Base-by-base conservation (phyloP, 164 flowering plant species). In the Akebia trifoliata region DNA sequence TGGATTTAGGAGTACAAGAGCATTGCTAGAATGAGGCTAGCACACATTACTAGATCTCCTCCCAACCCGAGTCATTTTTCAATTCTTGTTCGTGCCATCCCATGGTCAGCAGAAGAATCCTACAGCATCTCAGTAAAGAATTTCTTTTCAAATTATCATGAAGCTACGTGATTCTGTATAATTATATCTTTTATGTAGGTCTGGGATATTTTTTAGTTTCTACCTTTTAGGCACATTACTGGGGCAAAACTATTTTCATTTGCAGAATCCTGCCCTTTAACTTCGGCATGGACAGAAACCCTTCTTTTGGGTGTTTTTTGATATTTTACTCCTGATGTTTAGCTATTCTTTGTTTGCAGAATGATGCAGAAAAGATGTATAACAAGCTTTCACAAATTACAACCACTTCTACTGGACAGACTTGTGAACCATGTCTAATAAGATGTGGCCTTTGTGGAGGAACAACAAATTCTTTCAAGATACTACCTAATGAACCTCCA, bases 21-120 rank as follows among this genome's bases (percentile, higher is more conserved):
- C 69, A 81, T 93, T 39, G 61, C 83, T 29, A 76, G 64, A 39
- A 72, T 83, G 90, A 84, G 97, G 72, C 72, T 90, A 36, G 72
- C 69, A 12, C 64, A 90, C 58, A 67, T 93, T 35, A 45, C 81
- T 31, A 63, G 56, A 50, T 78, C 86, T 65, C 65, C 80, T 60
- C 66, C 76, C 31, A 76, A 75, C 35, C 85, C 85, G 56, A 86
- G 97, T 74, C 81, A 84, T 63, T 93, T 93, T 69, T 54, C 97
- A n/a, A 76, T 93, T 73, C 80, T 90, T 67, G 96, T 93, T 62
- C 97, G 97, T 61, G 59, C 86, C 49, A 81, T 93, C 50, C 99
- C 99, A 24, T 59, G 74, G 76, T 71, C 80, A 39, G 6, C 71
- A 20, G 78, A 72, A 56, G 81, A 81, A 67, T 72, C 96, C 15